Base-by-base conservation (phyloP, 2,329 filamentous ascomycete genomes). In the Diaporthe sp. region DNA sequence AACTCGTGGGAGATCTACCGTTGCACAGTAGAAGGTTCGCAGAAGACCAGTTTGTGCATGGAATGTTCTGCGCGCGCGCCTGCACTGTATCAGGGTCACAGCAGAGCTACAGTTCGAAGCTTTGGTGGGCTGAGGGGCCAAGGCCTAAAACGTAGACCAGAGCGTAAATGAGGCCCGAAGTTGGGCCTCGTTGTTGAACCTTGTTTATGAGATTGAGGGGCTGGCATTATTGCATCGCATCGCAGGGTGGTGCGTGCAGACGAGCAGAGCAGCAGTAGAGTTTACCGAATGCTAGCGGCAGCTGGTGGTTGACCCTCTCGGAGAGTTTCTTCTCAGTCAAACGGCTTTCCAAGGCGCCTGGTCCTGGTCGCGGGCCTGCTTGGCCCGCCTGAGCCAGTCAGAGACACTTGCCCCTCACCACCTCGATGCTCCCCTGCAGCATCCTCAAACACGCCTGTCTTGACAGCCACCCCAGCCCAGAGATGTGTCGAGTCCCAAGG, bases 361-460 rank as follows among this genome's bases (percentile, higher is more conserved):
- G 58, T 71, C 73, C 74, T 73, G 44, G 70, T 42, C 28, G 47
- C 58, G 37, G 28, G n/a, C 57, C 67, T 39, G 37, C 47, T 42
- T 49, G 42, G 34, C 71, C 71, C 73, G 47, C 47, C 17, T 58
- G 34, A 31, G 25, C 73, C 73, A 77, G 70, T 77, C 60, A 75
- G 63, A 71, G 53, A 25, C 42, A 20, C 8, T 34, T 31, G 61
- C 75, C 61, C 61, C 67, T 73, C 75, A 75, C 75, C 75, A 75
- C 53, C 68, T 75, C 68, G 47, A 42, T 15, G 61, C 67, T 72
- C 79, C 78, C 78, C 75, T 79, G 78, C 78, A 78, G 63, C 71
- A 73, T 75, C 71, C 78, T 79, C 77, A 79, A 80, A 80, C 78
- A 79, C 75, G 60, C 70, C 49, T 42, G 65, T 39, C 39, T 72